These are phyloP conservation scores for Leishmania tarentolae DNA, from an alignment of 208 protist genomes.

Conservation along the genomic window DNA sequence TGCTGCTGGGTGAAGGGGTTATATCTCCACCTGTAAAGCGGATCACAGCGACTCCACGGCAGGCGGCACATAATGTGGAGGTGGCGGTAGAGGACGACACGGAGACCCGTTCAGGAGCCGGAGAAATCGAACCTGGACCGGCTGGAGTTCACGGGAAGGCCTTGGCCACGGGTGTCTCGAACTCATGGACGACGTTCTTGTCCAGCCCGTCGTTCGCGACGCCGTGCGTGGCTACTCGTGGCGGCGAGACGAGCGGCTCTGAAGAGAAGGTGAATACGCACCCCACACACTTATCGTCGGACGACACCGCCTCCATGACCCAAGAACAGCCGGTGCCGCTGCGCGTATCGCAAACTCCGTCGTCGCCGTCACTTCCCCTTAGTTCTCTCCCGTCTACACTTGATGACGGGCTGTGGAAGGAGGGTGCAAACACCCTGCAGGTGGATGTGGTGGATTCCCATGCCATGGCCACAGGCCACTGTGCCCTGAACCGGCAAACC, in stretches of 20 bases:
- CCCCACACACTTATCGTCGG: neutral
- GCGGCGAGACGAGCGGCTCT: neutral
- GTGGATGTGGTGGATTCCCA: conserved; percentile 5
- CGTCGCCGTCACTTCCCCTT: neutral
- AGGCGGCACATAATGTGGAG: neutral
- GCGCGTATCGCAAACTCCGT: neutral
- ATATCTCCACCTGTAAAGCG: conserved; percentile 21
- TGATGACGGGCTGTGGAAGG: conserved; percentile 37
- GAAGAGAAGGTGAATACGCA: neutral
- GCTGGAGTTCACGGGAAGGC: neutral
- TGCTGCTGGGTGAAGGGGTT: conserved; percentile 20
- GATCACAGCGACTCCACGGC: conserved; percentile 19
- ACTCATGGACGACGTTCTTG: neutral
- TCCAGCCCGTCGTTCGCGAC: neutral
- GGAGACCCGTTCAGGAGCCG: neutral
- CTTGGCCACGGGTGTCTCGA: neutral
- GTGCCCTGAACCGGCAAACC: neutral
- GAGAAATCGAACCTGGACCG: neutral
- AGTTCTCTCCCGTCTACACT: conserved; percentile 31
- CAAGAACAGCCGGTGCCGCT: neutral
- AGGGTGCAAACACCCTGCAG: neutral
- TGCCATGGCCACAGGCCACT: neutral
- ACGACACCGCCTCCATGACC: neutral
- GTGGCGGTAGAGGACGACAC: neutral
- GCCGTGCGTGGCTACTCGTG: neutral